phyloP scores from a whole-genome alignment of 2,329 filamentous ascomycete species.

The Fusarium tuaranense region DNA sequence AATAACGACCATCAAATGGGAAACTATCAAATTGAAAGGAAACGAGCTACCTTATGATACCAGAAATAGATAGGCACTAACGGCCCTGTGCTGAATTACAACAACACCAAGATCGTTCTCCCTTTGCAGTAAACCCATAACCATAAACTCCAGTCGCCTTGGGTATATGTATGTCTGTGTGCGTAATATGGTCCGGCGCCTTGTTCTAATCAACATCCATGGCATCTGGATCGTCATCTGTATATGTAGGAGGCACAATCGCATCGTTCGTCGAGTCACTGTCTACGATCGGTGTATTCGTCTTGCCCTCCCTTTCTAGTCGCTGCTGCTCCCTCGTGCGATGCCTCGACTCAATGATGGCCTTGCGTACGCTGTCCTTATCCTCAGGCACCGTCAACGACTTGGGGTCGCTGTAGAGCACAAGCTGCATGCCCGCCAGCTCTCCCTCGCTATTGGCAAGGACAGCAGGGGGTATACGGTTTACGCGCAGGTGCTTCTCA shows the following conservation, averaged over 20 bases:
- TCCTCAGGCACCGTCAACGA: constrained; percentile 81
- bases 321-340: constrained; percentile 72
- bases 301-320: constrained; percentile 49
- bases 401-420: constrained; percentile 85
- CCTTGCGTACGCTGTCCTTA: constrained; percentile 82
- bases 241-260: constrained; percentile 29
- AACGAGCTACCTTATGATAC: constrained; percentile 31
- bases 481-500: constrained; percentile 79
- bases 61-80: constrained; percentile 10
- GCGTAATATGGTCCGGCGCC: constrained; percentile 1
- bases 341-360: constrained; percentile 82
- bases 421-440: constrained; percentile 75
- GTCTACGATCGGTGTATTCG: constrained; percentile 7
- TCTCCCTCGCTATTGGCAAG: constrained; percentile 68
- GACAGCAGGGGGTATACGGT: constrained; percentile 76
- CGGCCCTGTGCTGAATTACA: constrained; percentile 1
- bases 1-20: constrained; percentile 4
- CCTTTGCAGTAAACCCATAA: constrained; percentile 7
- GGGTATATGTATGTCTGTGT: constrained; percentile 37
- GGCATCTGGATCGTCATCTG: constrained; percentile 65
- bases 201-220: constrained; percentile 72
- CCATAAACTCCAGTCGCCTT: constrained; percentile 41
- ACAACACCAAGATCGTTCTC: neutral
- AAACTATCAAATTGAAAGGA: constrained; percentile 30
- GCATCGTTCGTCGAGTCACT: constrained; percentile 21